These are phyloP conservation scores for Syncephalastrum contaminatum DNA, from an alignment of 371 early-diverging fungal species.

Conservation along the genomic window DNA sequence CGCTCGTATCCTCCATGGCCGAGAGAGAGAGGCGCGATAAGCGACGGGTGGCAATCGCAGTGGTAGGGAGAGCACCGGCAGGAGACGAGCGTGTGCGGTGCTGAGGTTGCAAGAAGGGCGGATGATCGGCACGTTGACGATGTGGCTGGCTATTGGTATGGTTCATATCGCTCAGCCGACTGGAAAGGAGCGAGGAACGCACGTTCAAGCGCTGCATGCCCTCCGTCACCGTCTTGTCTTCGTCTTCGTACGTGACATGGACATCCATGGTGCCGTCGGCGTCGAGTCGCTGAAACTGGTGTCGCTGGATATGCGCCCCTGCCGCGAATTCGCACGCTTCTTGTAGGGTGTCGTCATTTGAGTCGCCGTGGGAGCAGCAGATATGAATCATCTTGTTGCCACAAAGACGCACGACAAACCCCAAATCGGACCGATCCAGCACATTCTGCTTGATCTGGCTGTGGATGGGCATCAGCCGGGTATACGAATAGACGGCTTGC, in stretches of 20 bases:
- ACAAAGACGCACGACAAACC: slow-evolving; percentile 17
- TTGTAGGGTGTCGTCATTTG: slow-evolving; percentile 6
- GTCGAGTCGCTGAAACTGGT: slow-evolving; percentile 35
- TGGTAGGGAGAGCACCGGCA: slow-evolving; percentile 6
- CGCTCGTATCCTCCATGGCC: slow-evolving; percentile 27
- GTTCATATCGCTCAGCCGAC: background rate
- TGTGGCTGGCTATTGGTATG: slow-evolving; percentile 6
- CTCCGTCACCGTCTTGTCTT: slow-evolving; percentile 7
- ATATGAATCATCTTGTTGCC: slow-evolving; percentile 10
- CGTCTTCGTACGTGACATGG: slow-evolving; percentile 16
- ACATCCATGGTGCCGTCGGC: slow-evolving; percentile 35
- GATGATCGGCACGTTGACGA: background rate
- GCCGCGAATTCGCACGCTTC: slow-evolving; percentile 35
- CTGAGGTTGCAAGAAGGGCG: too few relatives aligned
- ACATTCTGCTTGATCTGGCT: slow-evolving; percentile 27
- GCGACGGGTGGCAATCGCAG: slow-evolving; percentile 19
- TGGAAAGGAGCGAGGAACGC: slow-evolving; percentile 2
- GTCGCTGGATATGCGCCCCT: slow-evolving; percentile 40
- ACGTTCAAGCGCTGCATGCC: slow-evolving; percentile 5
- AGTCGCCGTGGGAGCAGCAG: slow-evolving; percentile 16
- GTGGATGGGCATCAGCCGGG: slow-evolving; percentile 59
- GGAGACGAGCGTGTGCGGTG: background rate
- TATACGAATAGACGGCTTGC: slow-evolving; percentile 64
- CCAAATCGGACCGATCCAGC: slow-evolving; percentile 23
- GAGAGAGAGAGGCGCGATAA: slow-evolving; percentile 41